phyloP scores from a whole-genome alignment of 371 early-diverging fungal species.

The Zychaea mexicana region DNA sequence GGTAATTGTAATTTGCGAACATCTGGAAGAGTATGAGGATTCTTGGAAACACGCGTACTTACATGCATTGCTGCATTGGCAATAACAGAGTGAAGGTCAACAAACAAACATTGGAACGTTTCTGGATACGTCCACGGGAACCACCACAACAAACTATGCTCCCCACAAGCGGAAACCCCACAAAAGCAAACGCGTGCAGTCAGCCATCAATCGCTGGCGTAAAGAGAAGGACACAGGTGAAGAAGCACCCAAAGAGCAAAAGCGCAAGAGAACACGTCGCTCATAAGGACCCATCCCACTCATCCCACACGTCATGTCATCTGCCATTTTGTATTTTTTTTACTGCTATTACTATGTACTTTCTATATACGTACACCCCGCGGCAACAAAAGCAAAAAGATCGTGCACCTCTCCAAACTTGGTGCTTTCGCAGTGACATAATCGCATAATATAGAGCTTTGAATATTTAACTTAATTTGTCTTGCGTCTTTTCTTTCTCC shows the following conservation, averaged over 20 bases:
- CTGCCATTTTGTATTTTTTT: too few species aligned
- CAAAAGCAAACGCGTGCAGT: constrained; percentile 48
- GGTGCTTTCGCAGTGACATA: too few species aligned
- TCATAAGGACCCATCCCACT: too few species aligned
- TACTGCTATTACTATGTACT: too few species aligned
- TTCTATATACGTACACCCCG: too few species aligned
- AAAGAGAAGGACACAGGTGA: constrained; percentile 16
- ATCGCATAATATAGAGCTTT: too few species aligned
- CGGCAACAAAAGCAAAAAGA: too few species aligned
- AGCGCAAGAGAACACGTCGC: neutral
- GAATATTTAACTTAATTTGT: too few species aligned
- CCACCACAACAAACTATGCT: constrained; percentile 18
- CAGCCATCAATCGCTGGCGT: constrained; percentile 30
- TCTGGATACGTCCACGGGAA: constrained; percentile 29
- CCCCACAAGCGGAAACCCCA: constrained; percentile 21
- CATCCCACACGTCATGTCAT: too few species aligned
- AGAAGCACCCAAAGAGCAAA: neutral
- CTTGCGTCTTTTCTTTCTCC: neutral
- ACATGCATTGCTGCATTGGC: too few species aligned
- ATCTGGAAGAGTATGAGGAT: neutral
- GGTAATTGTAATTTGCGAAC: constrained; percentile 18
- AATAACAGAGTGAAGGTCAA: constrained; percentile 28
- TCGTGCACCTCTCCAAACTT: too few species aligned
- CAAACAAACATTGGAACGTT: constrained; percentile 53
- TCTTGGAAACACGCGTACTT: neutral